These are phyloP conservation scores for Pueraria montana DNA, from an alignment of 306 rosid species.

Conservation along the genomic window DNA sequence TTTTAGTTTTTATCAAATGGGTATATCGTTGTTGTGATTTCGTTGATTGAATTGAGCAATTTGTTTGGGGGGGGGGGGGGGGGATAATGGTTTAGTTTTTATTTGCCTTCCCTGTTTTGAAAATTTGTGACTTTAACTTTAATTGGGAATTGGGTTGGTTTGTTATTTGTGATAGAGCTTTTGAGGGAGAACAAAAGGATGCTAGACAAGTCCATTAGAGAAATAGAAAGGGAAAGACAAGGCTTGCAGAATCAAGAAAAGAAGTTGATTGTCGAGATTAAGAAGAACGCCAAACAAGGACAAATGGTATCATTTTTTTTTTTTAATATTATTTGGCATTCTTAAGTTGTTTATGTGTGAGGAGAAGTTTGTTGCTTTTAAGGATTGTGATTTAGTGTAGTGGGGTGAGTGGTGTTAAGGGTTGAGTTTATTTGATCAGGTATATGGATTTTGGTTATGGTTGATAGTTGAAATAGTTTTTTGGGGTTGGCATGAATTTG, in stretches of 20 bases:
- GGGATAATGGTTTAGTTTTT: neutral
- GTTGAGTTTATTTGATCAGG: neutral
- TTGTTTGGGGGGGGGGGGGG: neutral
- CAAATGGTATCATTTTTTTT: constrained; percentile 70
- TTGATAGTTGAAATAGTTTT: constrained; percentile 17
- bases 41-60: neutral
- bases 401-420: constrained; percentile 10
- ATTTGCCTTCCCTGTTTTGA: neutral
- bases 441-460: constrained; percentile 31
- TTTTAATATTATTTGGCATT: constrained; percentile 13
- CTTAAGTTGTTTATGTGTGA: constrained; percentile 18
- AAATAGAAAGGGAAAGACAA: constrained; percentile 86
- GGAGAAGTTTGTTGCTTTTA: constrained; percentile 17
- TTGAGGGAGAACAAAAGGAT: constrained; percentile 91
- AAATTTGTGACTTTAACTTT: constrained; percentile 3
- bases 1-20: neutral
- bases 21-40: neutral
- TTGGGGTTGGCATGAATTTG: constrained; percentile 42
- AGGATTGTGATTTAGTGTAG: constrained; percentile 27
- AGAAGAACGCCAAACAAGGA: constrained; percentile 95
- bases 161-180: constrained; percentile 61
- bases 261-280: constrained; percentile 83
- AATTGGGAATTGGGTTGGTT: neutral
- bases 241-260: constrained; percentile 84
- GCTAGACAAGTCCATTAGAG: constrained; percentile 89